Evolutionary conservation across 352 stramenopile species (phyloP), one percentile per base, ranked within the genome.

Genomic region (Globisporangium nunn): DNA sequence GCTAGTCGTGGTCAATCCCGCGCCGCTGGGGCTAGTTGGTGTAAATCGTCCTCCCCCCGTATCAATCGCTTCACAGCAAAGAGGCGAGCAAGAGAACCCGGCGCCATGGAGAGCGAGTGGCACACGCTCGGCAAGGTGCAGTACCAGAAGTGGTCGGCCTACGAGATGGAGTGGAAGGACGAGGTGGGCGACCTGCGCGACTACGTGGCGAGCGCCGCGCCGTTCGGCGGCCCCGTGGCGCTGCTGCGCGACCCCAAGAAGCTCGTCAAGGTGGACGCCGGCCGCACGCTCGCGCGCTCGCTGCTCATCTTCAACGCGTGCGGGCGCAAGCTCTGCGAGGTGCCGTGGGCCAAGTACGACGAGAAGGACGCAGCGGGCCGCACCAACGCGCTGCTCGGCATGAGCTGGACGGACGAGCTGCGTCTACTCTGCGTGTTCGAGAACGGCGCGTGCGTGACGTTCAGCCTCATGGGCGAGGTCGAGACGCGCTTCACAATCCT

Each of bases 401-500:
- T 93, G 75, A 71, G 59, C 57, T 93, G 84, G 84, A 93, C 84
- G 7, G 81, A 93, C 56, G 84, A 91, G 60, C 64, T 92, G 70
- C 81, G 81, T 1, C 62, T 93, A 49, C 64, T 93, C 2, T 89
- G 77, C 56, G 81, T 93, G 23, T 91, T 93, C 59, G 74, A 85
- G 29, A 87, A 71, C 56, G 84, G 84, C 61, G 65, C 58, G 47
- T 91, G 81, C 63, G 69, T 89, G 18, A 78, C 75, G 41, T 91
- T 89, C 59, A 77, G 66, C 53, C 74, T 87, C 63, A 73, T 67
- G 44, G 84, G 84, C n/a, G 78, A 87, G 52, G 66, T 87, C 47
- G 81, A 91, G 61, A 85, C 77, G 60, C 74, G 68, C 62, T 91
- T 93, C 54, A 49, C 80, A 10, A 70, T 93, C 50, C 65, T 93